Base-by-base conservation (phyloP, 768 basidiomycete genomes). In the Lentinula raphanica region DNA sequence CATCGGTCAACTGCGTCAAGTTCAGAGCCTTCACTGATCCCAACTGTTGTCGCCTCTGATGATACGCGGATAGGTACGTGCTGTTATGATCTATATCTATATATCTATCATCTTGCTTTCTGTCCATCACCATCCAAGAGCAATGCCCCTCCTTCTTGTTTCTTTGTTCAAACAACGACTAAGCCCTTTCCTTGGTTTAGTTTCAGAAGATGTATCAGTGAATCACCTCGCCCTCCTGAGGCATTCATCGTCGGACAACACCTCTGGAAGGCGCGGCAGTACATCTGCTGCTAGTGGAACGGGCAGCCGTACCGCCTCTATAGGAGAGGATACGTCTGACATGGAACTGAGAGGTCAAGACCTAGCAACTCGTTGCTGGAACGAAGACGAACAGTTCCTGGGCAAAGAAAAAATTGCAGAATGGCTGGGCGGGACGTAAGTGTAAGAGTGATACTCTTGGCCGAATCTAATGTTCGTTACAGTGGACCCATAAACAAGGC, bases 401-500 rank as follows among this genome's bases (percentile, higher is more conserved):
- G 77, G 84, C 13, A 87, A 87, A 67, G 94, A 95, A 65, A 96
- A 95, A 75, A 92, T 98, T 64, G 94, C 96, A 1, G 94, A 97
- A 70, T 99, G 92, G 87, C 79, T 99, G 39, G 97, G 97, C 64
- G 88, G 92, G 68, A 74, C 82, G 94, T 98, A 64, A 75, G 95
- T 88, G 42, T 11, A 23, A 39, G 40, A 27, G 2, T 27, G 17
- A 38, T 31, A 12, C 15, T 46, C 32, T 9, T 29, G n/a, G 5
- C 5, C n/a, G 17, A 9, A 9, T 4, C 54, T 44, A 4, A 42
- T 9, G 39, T 31, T 3, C 5, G 21, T 28, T 57, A 23, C 66
- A 97, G 95, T 57, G 86, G 85, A 19, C 78, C 75, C 3, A 77
- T 94, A 63, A 96, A 95, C 71, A 86, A 84, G 64, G 72, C 81